phyloP scores from a whole-genome alignment of 2,329 filamentous ascomycete genomes.

The Diaporthe velutina region DNA sequence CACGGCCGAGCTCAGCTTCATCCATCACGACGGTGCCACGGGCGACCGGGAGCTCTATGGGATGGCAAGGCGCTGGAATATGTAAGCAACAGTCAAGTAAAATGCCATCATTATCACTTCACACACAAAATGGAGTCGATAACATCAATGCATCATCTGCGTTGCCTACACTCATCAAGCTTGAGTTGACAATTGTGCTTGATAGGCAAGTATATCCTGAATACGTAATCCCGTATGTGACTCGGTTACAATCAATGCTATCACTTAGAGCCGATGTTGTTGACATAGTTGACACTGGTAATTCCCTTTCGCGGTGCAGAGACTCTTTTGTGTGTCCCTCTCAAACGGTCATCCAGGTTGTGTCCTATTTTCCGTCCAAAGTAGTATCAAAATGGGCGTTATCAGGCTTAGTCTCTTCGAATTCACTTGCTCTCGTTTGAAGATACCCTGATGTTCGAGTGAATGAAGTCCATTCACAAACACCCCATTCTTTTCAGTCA shows the following conservation, averaged over 20 bases:
- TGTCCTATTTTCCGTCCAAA: no score
- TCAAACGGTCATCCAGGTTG: background rate
- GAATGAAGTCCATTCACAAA: background rate
- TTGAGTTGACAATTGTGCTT: background rate
- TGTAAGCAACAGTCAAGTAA: no score
- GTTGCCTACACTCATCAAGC: background rate
- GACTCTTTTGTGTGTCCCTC: background rate
- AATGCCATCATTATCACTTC: no score
- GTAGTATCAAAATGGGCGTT: background rate
- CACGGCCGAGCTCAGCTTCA: no score
- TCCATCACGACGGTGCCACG: no score
- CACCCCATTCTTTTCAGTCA: background rate
- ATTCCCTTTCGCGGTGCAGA: background rate
- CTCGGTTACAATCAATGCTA: background rate
- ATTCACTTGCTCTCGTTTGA: background rate
- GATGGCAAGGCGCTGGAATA: no score
- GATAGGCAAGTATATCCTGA: background rate
- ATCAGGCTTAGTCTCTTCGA: fast-evolving
- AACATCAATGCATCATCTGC: no score
- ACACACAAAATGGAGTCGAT: no score
- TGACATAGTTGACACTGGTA: background rate
- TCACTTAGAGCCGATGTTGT: no score
- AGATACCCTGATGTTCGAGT: background rate
- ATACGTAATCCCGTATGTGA: background rate
- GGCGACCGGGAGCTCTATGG: no score